Conservation (phyloP, 371 early-diverging fungal species). For the Enteropsectra breve region DNA sequence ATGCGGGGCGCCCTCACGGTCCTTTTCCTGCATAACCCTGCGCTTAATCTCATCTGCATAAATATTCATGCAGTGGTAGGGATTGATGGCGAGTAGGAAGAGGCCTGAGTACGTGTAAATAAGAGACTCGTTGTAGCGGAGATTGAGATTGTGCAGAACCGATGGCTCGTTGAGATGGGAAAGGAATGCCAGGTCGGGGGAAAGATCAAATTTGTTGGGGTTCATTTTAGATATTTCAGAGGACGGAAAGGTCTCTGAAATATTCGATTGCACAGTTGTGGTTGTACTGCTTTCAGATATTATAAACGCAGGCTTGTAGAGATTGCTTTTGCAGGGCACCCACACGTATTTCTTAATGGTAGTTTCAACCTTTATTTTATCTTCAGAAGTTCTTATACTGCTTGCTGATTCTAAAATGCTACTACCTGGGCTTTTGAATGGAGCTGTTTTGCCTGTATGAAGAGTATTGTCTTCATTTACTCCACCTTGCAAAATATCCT, state of each 20-base stretch:
- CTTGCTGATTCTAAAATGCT: no score
- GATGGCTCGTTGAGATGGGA: conserved; percentile 35
- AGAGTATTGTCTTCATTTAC: no score
- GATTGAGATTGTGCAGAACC: conserved; percentile 37
- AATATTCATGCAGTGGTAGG: conserved; percentile 36
- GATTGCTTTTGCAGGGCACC: conserved; percentile 66
- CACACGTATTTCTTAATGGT: conserved; percentile 53
- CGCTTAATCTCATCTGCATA: conserved; percentile 1
- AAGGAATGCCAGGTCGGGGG: conserved; percentile 97
- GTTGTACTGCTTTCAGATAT: conserved; percentile 65
- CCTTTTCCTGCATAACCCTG: conserved; percentile 11
- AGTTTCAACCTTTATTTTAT: no score
- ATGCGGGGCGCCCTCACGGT: no score
- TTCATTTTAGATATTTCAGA: conserved; percentile 85
- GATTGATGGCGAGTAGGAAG: conserved; percentile 58
- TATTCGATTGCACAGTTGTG: conserved; percentile 66
- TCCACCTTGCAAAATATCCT: no score
- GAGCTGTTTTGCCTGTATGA: no score
- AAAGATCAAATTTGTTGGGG: conserved; percentile 91
- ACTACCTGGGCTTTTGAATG: no score
- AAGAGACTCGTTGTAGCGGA: conserved; percentile 38
- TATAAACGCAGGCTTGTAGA: conserved; percentile 74
- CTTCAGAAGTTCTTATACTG: no score
- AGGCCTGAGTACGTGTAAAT: conserved; percentile 55
- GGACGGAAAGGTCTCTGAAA: conserved; percentile 65